These are phyloP conservation scores for Arthroderma sp. DNA, from an alignment of 2,329 filamentous ascomycete species.

Conservation along the genomic window DNA sequence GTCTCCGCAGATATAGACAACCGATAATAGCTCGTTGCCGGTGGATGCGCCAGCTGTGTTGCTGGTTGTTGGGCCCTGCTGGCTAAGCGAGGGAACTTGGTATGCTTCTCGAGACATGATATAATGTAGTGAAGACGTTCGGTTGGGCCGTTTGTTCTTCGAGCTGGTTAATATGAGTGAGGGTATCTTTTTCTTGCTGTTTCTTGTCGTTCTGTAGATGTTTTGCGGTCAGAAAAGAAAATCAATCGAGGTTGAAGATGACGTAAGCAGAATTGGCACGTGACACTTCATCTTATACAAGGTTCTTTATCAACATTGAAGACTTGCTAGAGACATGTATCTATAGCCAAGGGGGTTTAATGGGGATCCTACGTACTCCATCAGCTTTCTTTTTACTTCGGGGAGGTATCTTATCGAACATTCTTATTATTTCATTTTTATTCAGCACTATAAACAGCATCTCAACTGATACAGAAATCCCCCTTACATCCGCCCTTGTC, in stretches of 20 bases:
- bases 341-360: too few relatives aligned
- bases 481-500: too few relatives aligned
- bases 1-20: conserved; percentile 69
- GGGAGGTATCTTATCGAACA: too few relatives aligned
- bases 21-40: conserved; percentile 41
- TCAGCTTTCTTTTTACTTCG: too few relatives aligned
- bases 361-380: too few relatives aligned
- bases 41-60: conserved; percentile 31
- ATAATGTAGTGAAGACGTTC: background rate
- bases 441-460: too few relatives aligned
- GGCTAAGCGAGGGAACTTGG: conserved; percentile 51
- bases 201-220: background rate
- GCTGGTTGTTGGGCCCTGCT: conserved; percentile 30
- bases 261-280: background rate
- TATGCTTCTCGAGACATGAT: conserved; percentile 64
- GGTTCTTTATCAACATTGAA: too few relatives aligned
- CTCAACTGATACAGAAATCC: too few relatives aligned
- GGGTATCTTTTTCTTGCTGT: background rate
- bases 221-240: background rate
- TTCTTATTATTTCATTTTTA: too few relatives aligned
- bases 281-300: too few relatives aligned
- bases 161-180: background rate
- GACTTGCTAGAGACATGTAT: too few relatives aligned
- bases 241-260: background rate
- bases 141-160: background rate